Percentiles rank a stretch among this genome's conserved stretches.
These are phyloP conservation scores for Leccinum solheimii DNA, from an alignment of 1,284 basidiomycete genomes.

Conservation along the genomic window DNA sequence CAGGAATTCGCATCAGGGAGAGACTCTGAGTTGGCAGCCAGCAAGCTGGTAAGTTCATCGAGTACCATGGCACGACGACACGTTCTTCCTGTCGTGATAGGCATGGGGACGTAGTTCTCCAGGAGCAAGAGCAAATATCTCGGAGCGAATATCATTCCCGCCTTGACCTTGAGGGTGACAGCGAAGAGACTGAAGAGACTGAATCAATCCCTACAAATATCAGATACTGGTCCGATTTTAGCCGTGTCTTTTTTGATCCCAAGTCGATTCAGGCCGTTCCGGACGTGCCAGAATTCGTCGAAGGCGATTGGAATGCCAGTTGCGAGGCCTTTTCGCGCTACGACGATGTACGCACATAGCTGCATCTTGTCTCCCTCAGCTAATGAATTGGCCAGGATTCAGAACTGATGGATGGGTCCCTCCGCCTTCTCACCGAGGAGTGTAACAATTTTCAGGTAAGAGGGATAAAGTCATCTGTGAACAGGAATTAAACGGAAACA, in stretches of 20 bases:
- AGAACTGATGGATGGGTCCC: conserved; percentile 62
- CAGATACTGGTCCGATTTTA: conserved; percentile 79
- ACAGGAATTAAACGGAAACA: conserved; percentile 1
- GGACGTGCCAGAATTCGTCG: conserved; percentile 47
- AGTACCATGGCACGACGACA: neutral
- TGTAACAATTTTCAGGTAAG: conserved; percentile 72
- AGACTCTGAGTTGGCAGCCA: conserved; percentile 9
- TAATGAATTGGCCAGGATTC: conserved; percentile 43
- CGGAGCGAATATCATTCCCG: conserved; percentile 56
- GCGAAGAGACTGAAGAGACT: conserved; percentile 24
- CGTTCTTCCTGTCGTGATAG: conserved; percentile 36
- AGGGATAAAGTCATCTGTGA: neutral
- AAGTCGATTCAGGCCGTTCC: conserved; percentile 64
- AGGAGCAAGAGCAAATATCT: conserved; percentile 52
- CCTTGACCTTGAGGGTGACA: conserved; percentile 41
- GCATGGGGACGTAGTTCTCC: conserved; percentile 50
- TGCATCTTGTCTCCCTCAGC: neutral
- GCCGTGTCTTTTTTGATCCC: conserved; percentile 64
- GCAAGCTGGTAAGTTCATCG: conserved; percentile 29
- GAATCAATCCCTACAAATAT: conserved; percentile 33
- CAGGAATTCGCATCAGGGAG: conserved; percentile 30
- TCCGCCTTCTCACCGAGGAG: conserved; percentile 70
- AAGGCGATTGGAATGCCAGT: conserved; percentile 59
- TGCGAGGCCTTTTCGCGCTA: conserved; percentile 52
- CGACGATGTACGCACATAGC: conserved; percentile 48